Conservation (phyloP, 2,329 filamentous ascomycete genomes). For the Ophiocordyceps australis region DNA sequence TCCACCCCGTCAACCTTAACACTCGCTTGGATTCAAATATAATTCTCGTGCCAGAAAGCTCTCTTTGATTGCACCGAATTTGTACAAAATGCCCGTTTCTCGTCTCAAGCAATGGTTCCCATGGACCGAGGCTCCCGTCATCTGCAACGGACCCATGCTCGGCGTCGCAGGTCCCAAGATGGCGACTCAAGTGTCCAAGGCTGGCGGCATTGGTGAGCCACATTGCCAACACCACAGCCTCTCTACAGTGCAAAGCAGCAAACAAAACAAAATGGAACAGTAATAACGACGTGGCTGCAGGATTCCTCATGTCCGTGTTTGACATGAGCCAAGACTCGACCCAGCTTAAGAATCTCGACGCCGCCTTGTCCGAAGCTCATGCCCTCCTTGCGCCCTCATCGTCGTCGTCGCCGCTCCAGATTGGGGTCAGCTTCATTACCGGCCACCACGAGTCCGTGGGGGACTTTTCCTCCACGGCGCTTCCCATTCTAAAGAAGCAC, state of each 20-base stretch:
- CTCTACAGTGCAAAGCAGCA: too few relatives aligned
- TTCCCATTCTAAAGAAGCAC: slow-evolving; percentile 32
- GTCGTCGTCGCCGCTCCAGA: slow-evolving; percentile 24
- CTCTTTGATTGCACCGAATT: too few relatives aligned
- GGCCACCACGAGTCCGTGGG: slow-evolving; percentile 22
- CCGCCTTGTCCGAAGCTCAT: slow-evolving; percentile 11
- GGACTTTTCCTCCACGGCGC: slow-evolving; percentile 21
- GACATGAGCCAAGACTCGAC: slow-evolving; percentile 11
- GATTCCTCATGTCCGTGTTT: slow-evolving; percentile 14
- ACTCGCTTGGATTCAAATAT: too few relatives aligned
- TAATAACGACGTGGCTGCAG: too few relatives aligned
- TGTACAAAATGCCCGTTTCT: too few relatives aligned
- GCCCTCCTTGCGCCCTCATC: slow-evolving; percentile 10
- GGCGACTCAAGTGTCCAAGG: slow-evolving; percentile 17
- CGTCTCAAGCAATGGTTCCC: slow-evolving; percentile 12
- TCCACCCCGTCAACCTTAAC: too few relatives aligned
- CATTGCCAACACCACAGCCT: not conserved
- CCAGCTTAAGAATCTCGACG: slow-evolving; percentile 13
- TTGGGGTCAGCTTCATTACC: slow-evolving; percentile 39
- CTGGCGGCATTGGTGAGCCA: slow-evolving; percentile 16
- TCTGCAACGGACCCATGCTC: slow-evolving; percentile 19
- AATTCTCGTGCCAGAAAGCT: too few relatives aligned
- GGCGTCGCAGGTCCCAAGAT: slow-evolving; percentile 13
- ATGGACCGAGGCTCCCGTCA: slow-evolving; percentile 11
- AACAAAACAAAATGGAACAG: too few relatives aligned